phyloP scores from a whole-genome alignment of 2,329 filamentous ascomycete species.

The Leptodontidium sp. region DNA sequence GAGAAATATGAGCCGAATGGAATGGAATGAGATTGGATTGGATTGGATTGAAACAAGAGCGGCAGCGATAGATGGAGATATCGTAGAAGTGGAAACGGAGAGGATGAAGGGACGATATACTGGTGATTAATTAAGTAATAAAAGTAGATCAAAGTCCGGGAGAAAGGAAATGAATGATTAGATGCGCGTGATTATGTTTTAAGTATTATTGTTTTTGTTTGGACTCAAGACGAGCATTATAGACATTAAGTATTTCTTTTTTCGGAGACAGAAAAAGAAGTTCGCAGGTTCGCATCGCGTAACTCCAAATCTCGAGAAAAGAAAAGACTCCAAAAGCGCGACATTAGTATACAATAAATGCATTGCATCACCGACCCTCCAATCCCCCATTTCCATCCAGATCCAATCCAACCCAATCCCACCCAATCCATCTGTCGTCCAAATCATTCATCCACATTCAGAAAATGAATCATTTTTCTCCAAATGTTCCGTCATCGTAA shows the following conservation, averaged over 20 bases:
- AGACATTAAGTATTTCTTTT: conserved; percentile 20
- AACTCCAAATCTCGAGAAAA: not conserved
- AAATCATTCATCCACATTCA: not conserved
- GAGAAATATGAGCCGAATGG: no score
- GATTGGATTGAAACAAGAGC: no score
- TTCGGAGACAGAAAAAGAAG: not conserved
- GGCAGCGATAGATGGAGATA: no score
- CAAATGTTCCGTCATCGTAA: not conserved
- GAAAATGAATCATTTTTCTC: not conserved
- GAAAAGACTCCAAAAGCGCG: conserved; percentile 2
- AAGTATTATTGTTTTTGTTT: not conserved
- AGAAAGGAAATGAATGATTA: no score
- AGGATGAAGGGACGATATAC: no score
- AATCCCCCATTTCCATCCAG: not conserved
- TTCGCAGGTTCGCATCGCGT: conserved; percentile 11
- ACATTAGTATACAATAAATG: conserved; percentile 10
- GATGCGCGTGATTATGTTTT: not conserved
- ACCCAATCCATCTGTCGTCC: conserved; percentile 9
- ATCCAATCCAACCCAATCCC: not conserved
- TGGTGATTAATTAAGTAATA: no score
- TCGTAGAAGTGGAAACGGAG: no score
- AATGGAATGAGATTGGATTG: no score
- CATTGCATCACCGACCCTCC: conserved; percentile 5
- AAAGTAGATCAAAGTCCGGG: no score
- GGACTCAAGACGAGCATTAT: conserved; percentile 8